Evolutionary conservation across 1,284 basidiomycete genomes (phyloP), one percentile per base, ranked within the genome.

Genomic region (Trichosporon ovoides): DNA sequence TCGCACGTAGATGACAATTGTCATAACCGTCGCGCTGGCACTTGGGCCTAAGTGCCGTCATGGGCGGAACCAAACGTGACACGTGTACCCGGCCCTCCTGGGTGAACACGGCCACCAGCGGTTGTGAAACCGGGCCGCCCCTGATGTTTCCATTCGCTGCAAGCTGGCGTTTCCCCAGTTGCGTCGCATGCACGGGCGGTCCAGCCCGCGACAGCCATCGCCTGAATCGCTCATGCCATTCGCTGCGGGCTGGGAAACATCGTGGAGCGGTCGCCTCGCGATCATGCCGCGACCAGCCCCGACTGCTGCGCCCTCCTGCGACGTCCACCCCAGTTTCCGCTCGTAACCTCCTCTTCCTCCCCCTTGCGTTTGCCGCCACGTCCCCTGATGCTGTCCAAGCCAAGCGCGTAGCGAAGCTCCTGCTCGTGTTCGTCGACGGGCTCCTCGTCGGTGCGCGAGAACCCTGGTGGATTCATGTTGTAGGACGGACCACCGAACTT

Each of bases 281-380:
- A 18, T 16, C 43, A 24, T 7, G 28, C 33, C 20, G 49, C 35
- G 36, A 55, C 34, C 53, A 52, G 19, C n/a, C 36, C 60, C 3
- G 56, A 55, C 24, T 57, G 59, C 43, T 62, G 55, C 11, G 59
- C 68, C 14, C 73, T 60, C 55, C 73, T 56, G 56, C 73, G 60
- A 34, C 73, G 59, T 24, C 71, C 72, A 16, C 73, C 72, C 72
- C 73, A 74, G 60, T 72, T 74, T 20, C 72, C 73, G 65, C 68
- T 73, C n/a, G 65, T 72, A 19, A 73, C 71, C 58, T 72, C 73
- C 54, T 72, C 66, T 35, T 71, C 70, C 55, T 75, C 66, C 43
- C 64, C 65, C 13, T 59, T 52, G 19, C 59, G 56, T 52, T 65
- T 64, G 37, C 61, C 58, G 7, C 64, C 61, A 13, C 51, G 56